phyloP scores from a whole-genome alignment of 1,284 basidiomycete species.

The Ustilago hordei region DNA sequence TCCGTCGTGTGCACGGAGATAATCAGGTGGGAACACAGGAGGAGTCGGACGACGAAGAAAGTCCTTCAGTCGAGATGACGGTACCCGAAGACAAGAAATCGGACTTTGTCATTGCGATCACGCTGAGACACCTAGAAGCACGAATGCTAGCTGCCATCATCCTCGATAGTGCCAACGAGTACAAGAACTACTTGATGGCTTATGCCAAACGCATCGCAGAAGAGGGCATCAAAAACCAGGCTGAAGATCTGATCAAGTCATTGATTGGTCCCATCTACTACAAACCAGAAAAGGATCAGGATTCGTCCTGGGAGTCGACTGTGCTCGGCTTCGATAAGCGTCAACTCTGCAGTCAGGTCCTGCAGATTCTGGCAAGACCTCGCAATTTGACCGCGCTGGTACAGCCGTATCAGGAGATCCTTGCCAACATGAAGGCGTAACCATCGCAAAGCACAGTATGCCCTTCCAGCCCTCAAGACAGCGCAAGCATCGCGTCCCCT shows the following conservation, averaged over 20 bases:
- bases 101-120: constrained; percentile 54
- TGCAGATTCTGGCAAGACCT: constrained; percentile 49
- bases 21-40: constrained; percentile 36
- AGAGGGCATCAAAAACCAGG: constrained; percentile 64
- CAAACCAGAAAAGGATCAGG: constrained; percentile 43
- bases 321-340: constrained; percentile 47
- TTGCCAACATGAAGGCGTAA: constrained; percentile 41
- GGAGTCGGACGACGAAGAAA: constrained; percentile 38
- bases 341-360: constrained; percentile 44
- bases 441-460: neutral
- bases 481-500: neutral
- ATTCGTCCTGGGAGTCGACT: constrained; percentile 41
- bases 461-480: neutral
- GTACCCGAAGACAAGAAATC: constrained; percentile 49
- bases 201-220: constrained; percentile 63
- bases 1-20: constrained; percentile 45
- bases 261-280: constrained; percentile 67
- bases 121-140: constrained; percentile 64
- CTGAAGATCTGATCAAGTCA: constrained; percentile 63
- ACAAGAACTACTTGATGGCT: constrained; percentile 50
- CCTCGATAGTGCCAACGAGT: constrained; percentile 64
- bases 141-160: constrained; percentile 61
- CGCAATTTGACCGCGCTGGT: constrained; percentile 46
- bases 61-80: constrained; percentile 39
- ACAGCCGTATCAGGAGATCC: constrained; percentile 51